Evolutionary conservation across 2,329 filamentous ascomycete species (phyloP).

Genomic region (Cladosporium austrohemisphaericum): DNA sequence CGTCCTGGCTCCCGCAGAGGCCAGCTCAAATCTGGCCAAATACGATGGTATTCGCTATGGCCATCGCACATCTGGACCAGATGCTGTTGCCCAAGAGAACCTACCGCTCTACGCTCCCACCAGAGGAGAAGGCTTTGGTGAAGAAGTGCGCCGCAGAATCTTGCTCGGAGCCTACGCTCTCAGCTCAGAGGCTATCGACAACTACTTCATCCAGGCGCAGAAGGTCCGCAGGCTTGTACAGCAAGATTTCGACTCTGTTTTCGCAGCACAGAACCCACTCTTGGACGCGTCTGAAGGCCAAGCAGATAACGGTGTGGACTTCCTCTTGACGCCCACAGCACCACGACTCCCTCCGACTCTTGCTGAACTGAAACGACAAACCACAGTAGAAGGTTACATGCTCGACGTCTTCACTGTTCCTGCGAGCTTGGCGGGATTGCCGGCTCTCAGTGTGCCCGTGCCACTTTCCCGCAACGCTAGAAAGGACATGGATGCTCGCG

Average conservation of each 20-base stretch:
- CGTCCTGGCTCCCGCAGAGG: slow-evolving; percentile 89
- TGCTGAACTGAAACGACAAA: slow-evolving; percentile 52
- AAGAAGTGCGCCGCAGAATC: slow-evolving; percentile 82
- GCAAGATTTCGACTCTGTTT: slow-evolving; percentile 78
- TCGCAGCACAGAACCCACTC: slow-evolving; percentile 67
- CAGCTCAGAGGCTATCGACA: slow-evolving; percentile 86
- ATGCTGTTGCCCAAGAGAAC: slow-evolving; percentile 36
- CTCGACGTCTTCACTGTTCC: slow-evolving; percentile 97
- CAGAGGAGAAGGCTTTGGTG: slow-evolving; percentile 70
- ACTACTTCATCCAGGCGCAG: slow-evolving; percentile 95
- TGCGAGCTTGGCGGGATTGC: slow-evolving; percentile 85
- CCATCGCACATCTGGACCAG: slow-evolving; percentile 51
- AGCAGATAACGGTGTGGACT: slow-evolving; percentile 69
- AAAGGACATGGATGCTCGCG: slow-evolving; percentile 22
- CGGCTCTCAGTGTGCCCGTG: slow-evolving; percentile 79
- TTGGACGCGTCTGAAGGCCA: slow-evolving; percentile 32
- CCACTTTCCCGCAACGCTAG: slow-evolving; percentile 28
- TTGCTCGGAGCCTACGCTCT: slow-evolving; percentile 86
- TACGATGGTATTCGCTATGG: slow-evolving; percentile 98
- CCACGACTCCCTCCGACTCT: slow-evolving; percentile 69
- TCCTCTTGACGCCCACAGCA: slow-evolving; percentile 82
- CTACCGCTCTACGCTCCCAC: slow-evolving; percentile 66
- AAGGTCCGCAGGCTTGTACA: slow-evolving; percentile 79
- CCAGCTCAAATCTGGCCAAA: slow-evolving; percentile 91
- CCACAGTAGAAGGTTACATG: slow-evolving; percentile 71